Evolutionary conservation across 1,284 basidiomycete genomes (phyloP), one percentile per base, ranked within the genome.

Genomic region (Salmacisia buchloeana): DNA sequence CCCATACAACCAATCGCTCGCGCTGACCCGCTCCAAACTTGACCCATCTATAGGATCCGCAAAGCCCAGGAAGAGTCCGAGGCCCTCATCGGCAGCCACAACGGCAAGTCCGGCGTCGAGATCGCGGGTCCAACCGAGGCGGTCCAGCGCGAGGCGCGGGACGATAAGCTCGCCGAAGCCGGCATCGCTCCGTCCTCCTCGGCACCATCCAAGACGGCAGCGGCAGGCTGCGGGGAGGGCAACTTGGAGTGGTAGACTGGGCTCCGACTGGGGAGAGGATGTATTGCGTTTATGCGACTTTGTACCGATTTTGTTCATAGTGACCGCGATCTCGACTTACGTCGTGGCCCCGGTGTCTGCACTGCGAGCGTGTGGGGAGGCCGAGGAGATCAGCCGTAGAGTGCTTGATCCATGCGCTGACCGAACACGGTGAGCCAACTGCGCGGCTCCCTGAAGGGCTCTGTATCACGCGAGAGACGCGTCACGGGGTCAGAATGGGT

Each of bases 51-150:
- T 27, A 54, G 49, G 49, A 63, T 76, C 31, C 63, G 74, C 34
- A 68, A 70, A 36, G 74, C 74, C 9, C 67, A 69, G 12, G 74
- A 76, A 43, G 74, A 76, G 62, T 69, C 68, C 5, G 68, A 76
- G 46, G 62, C 65, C 36, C 62, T 76, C 7, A 13, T 34, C 35
- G 31, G 54, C 36, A n/a, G n/a, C n/a, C n/a, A n/a, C n/a, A n/a
- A n/a, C n/a, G 41, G 34, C 21, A 61, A 39, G 31, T 46, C 34
- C 13, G 61, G 60, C 3, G 61, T 65, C n/a, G 64, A 65, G 60
- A 63, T 65, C 45, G 58, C 61, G 2, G 64, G 34, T 13, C 61
- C 57, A 7, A 63, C 41, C 13, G 64, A 63, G 3, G 60, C 54
- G 18, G 59, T 65, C 3, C 54, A 56, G 23, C 25, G 35, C 1